Evolutionary conservation across 495 filamentous ascomycete genomes (phyloP).

Genomic region (Penicillium macrosclerotiorum): DNA sequence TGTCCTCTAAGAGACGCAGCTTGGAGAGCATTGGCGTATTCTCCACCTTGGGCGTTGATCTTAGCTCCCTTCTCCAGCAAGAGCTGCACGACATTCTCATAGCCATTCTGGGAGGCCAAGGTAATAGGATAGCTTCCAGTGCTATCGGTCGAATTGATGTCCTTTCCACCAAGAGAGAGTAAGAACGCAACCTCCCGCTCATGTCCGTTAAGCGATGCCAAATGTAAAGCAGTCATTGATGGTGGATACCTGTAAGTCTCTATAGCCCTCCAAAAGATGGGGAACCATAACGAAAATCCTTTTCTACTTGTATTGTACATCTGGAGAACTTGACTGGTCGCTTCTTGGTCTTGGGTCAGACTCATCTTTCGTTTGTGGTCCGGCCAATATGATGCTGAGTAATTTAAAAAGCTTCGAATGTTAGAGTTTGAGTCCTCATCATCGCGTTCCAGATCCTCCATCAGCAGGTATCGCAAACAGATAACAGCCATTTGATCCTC

Average conservation of each 20-base stretch:
- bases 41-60: slow-evolving; percentile 4
- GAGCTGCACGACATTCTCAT: slow-evolving; percentile 12
- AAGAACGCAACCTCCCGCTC: slow-evolving; percentile 15
- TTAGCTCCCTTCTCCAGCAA: slow-evolving; percentile 21
- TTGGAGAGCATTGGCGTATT: too few relatives aligned
- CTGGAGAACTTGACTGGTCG: slow-evolving; percentile 5
- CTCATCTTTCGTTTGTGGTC: slow-evolving; percentile 20
- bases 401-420: slow-evolving; percentile 15
- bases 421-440: not conserved
- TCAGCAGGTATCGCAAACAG: slow-evolving; percentile 24
- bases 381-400: slow-evolving; percentile 26
- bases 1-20: not conserved
- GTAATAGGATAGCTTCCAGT: slow-evolving; percentile 18
- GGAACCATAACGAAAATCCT: slow-evolving; percentile 14
- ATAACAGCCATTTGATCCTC: slow-evolving; percentile 18
- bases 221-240: slow-evolving; percentile 14
- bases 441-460: slow-evolving; percentile 15
- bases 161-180: slow-evolving; percentile 3
- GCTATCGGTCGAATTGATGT: slow-evolving; percentile 8
- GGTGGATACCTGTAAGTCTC: not conserved
- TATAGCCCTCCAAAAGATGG: slow-evolving; percentile 16
- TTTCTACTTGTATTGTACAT: slow-evolving; percentile 8
- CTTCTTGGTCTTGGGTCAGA: not conserved
- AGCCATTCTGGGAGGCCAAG: slow-evolving; percentile 18
- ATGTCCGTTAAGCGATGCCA: slow-evolving; percentile 22